Base-by-base conservation (phyloP, 2,329 filamentous ascomycete species). In the Claviceps sp. region DNA sequence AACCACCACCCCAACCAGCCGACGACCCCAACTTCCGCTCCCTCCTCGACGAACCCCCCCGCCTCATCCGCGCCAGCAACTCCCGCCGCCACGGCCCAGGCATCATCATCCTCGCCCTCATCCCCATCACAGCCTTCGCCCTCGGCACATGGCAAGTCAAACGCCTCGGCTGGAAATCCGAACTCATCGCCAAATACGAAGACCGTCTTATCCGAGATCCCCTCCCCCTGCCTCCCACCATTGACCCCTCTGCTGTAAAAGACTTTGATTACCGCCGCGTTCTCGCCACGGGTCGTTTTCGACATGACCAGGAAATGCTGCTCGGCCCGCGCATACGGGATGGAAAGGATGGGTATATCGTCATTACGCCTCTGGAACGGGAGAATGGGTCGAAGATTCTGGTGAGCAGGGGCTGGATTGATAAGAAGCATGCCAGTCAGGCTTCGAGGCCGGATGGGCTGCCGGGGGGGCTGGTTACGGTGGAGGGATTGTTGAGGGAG, bases 91-190 rank as follows among this genome's bases (percentile, higher is more conserved):
- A 96, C 72, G 87, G 88, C 1, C 82, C 83, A 0, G 89, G 89
- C 0, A 75, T 95, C 9, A 80, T 93, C 38, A 74, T 95, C 54
- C 78, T 95, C 11, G 87, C 88, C 42, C 70, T 95, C 50, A 97
- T 98, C 61, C 93, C 93, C 47, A 69, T 95, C 54, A 96, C 90
- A 1, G 88, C 93, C 11, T 95, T 98, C 67, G 73, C 76, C 51
- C 82, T 98, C 16, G 93, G 93, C 34, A 88, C 88, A 56, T 98
- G 93, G 93, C 93, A 98, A 66, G 86, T 98, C 50, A 82, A 95
- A 66, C 85, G 93, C 11, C 79, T 98, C 1, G 81, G 83, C 53
- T 95, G 91, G 90, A 98, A 98, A 67, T 89, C 88, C 4, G 86
- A 95, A 45, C 76, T 98, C 13, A 83, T 98, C 55, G 88, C 91